These are phyloP conservation scores for Solanum virginianum DNA, from an alignment of 257 asterid genomes.

Conservation along the genomic window DNA sequence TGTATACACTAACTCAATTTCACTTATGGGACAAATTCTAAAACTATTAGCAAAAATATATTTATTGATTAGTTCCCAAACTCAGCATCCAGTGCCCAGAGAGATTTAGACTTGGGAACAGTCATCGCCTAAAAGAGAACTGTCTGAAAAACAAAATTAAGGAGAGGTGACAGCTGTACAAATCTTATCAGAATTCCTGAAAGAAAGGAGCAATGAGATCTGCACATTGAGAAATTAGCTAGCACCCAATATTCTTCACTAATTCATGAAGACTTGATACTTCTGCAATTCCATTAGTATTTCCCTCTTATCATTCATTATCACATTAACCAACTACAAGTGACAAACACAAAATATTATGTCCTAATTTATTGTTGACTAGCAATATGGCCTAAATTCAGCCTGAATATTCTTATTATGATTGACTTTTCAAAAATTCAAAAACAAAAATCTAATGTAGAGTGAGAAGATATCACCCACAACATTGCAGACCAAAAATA, in stretches of 20 bases:
- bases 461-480: too few species aligned
- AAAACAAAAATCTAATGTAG: neutral
- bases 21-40: neutral
- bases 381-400: neutral
- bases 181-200: neutral
- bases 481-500: too few species aligned
- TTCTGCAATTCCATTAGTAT: neutral
- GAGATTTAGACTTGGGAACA: neutral
- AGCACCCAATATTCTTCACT: neutral
- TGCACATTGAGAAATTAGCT: neutral
- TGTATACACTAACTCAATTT: neutral
- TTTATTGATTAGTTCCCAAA: neutral
- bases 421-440: neutral
- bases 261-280: neutral
- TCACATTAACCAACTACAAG: neutral
- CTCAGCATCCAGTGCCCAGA: neutral
- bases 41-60: neutral
- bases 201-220: neutral
- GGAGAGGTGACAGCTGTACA: neutral
- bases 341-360: neutral
- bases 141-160: neutral
- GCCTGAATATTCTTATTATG: neutral
- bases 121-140: neutral
- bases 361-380: neutral
- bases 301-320: neutral